phyloP scores from a whole-genome alignment of 2,329 filamentous ascomycete genomes.

The Fusarium siculi region DNA sequence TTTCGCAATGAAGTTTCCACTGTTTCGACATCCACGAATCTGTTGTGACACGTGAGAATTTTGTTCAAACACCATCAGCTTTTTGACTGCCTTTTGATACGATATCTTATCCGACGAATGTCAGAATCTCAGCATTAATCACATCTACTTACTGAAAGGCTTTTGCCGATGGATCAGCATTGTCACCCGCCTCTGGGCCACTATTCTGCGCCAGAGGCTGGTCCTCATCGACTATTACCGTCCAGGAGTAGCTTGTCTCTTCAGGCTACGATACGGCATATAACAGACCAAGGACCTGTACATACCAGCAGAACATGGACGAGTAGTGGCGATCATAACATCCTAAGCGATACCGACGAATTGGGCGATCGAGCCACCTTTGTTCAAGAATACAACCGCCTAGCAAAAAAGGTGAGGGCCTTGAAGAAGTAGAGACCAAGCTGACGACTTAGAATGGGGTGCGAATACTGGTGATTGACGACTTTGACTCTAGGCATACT shows the following conservation, averaged over 20 bases:
- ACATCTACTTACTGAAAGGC: not conserved
- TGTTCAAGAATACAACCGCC: constrained; percentile 68
- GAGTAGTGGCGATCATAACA: constrained; percentile 61
- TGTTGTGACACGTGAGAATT: constrained; percentile 37
- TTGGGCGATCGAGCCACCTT: constrained; percentile 60
- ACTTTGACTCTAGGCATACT: constrained; percentile 47
- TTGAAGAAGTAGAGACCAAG: not conserved
- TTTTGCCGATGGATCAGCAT: constrained; percentile 33
- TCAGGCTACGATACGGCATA: constrained; percentile 42
- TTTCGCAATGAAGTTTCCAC: constrained; percentile 38
- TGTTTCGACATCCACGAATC: constrained; percentile 16
- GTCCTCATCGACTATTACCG: constrained; percentile 27
- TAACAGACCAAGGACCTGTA: constrained; percentile 37
- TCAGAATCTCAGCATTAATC: constrained; percentile 19
- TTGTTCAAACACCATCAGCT: constrained; percentile 10
- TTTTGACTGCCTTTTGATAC: constrained; percentile 18
- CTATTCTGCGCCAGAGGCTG: constrained; percentile 22
- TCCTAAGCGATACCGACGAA: constrained; percentile 61
- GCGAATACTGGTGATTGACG: constrained; percentile 52
- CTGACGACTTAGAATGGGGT: constrained; percentile 61
- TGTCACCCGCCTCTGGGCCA: constrained; percentile 21
- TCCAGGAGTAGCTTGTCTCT: constrained; percentile 46
- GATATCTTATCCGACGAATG: constrained; percentile 22
- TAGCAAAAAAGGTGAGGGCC: constrained; percentile 64
- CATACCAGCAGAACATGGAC: constrained; percentile 67